Evolutionary conservation across 441 rosid genomes (phyloP).

Genomic region (Pelargonium australe): DNA sequence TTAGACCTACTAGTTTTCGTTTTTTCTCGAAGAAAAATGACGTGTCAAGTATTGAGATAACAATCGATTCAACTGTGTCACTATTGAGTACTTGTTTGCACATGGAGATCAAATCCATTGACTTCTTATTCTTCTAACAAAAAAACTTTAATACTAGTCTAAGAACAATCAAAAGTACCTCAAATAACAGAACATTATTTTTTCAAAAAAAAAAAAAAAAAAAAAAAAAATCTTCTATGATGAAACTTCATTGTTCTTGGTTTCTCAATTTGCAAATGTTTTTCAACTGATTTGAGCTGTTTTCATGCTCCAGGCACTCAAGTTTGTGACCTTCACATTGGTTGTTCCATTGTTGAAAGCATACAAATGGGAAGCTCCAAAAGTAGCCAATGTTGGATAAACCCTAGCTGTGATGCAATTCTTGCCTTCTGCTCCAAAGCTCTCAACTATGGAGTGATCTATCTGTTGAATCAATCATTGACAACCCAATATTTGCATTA

Average conservation of each 20-base stretch:
- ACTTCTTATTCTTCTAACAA: too few relatives aligned
- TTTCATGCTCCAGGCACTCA: slow-evolving; percentile 73
- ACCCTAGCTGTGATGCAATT: slow-evolving; percentile 67
- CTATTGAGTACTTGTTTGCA: too few relatives aligned
- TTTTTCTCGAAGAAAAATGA: too few relatives aligned
- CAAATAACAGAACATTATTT: not conserved
- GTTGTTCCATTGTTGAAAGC: slow-evolving; percentile 61
- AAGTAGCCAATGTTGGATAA: slow-evolving; percentile 50
- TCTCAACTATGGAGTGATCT: slow-evolving; percentile 76
- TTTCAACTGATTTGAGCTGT: slow-evolving; percentile 39
- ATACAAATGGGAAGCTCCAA: slow-evolving; percentile 34
- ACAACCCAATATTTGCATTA: not conserved
- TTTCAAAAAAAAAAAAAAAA: not conserved
- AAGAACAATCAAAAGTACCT: not conserved
- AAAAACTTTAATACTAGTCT: too few relatives aligned
- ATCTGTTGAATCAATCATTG: slow-evolving; percentile 29
- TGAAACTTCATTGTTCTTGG: not conserved
- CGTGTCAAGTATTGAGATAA: too few relatives aligned
- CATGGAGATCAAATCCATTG: too few relatives aligned
- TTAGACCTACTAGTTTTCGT: too few relatives aligned
- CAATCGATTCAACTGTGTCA: too few relatives aligned
- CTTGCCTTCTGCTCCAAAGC: slow-evolving; percentile 65
- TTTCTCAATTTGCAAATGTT: too few relatives aligned
- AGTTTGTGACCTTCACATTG: slow-evolving; percentile 33
- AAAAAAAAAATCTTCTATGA: not conserved